phyloP scores from a whole-genome alignment of 2,329 filamentous ascomycete genomes.

The Fusarium begoniae region DNA sequence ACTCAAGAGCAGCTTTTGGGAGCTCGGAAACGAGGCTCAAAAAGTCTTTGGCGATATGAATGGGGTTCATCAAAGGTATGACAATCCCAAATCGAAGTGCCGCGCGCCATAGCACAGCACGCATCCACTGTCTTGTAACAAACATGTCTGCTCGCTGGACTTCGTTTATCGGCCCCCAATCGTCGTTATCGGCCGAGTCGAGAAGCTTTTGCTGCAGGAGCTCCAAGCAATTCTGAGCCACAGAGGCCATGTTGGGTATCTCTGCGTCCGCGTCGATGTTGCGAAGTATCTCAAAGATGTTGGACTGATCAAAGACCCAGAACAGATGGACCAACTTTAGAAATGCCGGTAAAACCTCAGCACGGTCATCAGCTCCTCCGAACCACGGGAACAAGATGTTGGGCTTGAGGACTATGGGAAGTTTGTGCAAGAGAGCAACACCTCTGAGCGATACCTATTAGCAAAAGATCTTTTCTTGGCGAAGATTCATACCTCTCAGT shows the following conservation, averaged over 20 bases:
- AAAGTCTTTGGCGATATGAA: conserved; percentile 58
- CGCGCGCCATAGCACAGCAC: conserved; percentile 57
- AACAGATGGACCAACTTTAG: conserved; percentile 59
- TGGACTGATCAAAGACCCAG: conserved; percentile 60
- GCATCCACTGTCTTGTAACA: conserved; percentile 62
- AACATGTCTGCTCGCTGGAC: conserved; percentile 60
- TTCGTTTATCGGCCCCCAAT: conserved; percentile 52
- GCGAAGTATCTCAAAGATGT: conserved; percentile 57
- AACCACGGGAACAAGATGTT: conserved; percentile 50
- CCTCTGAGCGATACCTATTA: conserved; percentile 46
- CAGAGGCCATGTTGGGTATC: conserved; percentile 42
- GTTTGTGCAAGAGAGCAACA: conserved; percentile 60
- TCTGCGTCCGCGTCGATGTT: conserved; percentile 49
- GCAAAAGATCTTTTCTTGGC: not conserved
- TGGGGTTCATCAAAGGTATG: conserved; percentile 47
- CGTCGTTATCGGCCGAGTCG: conserved; percentile 51
- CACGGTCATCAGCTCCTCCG: conserved; percentile 50
- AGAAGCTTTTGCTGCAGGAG: conserved; percentile 54
- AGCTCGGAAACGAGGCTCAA: conserved; percentile 54
- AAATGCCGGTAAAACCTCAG: conserved; percentile 58
- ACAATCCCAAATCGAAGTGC: conserved; percentile 48
- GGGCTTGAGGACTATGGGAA: conserved; percentile 56
- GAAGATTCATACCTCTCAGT: conserved; percentile 50
- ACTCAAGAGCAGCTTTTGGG: conserved; percentile 57
- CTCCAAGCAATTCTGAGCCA: conserved; percentile 48